Conservation (phyloP, 805 yeast genomes). For the Hanseniaspora taiwanica region DNA sequence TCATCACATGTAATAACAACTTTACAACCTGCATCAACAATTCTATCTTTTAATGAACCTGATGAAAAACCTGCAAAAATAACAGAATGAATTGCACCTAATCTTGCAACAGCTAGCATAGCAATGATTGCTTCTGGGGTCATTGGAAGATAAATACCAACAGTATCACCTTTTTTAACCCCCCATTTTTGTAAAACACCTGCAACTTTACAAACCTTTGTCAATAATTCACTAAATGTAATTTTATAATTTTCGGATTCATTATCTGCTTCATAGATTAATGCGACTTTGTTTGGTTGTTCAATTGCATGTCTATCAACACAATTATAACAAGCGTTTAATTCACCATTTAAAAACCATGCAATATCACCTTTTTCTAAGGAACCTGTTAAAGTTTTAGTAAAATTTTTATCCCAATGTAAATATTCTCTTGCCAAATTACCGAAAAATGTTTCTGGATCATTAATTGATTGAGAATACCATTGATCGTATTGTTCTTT, state of each 20-base stretch:
- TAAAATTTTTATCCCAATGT: slow-evolving; percentile 66
- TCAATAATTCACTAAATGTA: slow-evolving; percentile 77
- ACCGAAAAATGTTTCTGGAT: slow-evolving; percentile 78
- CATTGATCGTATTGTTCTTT: slow-evolving; percentile 58
- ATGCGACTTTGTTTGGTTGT: slow-evolving; percentile 73
- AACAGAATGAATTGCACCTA: slow-evolving; percentile 94
- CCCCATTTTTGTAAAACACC: slow-evolving; percentile 76
- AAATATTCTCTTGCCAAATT: slow-evolving; percentile 59
- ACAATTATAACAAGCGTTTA: slow-evolving; percentile 87
- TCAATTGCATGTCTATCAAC: slow-evolving; percentile 90
- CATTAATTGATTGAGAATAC: slow-evolving; percentile 66
- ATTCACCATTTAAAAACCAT: slow-evolving; percentile 89
- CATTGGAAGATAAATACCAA: slow-evolving; percentile 95
- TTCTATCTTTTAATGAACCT: slow-evolving; percentile 83
- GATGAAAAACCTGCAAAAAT: slow-evolving; percentile 95
- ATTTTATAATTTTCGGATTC: slow-evolving; percentile 57
- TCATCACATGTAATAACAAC: slow-evolving; percentile 91
- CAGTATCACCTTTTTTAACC: slow-evolving; percentile 87
- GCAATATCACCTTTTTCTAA: slow-evolving; percentile 69
- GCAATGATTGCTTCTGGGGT: slow-evolving; percentile 92
- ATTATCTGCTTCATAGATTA: slow-evolving; percentile 91
- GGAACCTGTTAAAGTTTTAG: slow-evolving; percentile 37
- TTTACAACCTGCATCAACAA: slow-evolving; percentile 73
- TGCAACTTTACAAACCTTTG: slow-evolving; percentile 77
- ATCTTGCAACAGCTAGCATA: slow-evolving; percentile 82